Percentiles rank a stretch among this genome's conserved stretches.
Evolutionary conservation across 2,329 filamentous ascomycete species (phyloP).

Genomic region (Aspergillus uvarum): DNA sequence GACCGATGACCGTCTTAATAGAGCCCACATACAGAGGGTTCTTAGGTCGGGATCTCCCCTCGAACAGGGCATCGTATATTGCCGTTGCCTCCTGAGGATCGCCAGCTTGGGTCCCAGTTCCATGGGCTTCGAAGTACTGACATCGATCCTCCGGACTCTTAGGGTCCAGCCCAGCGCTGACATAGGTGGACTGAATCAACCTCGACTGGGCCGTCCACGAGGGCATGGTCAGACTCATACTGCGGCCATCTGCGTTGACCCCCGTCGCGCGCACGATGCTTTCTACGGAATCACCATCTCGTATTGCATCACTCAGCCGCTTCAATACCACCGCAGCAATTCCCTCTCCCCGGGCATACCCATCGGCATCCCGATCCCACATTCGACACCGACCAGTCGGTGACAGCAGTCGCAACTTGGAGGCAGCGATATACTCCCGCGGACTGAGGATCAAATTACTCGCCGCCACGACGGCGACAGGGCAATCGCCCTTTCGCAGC

Average conservation of each 20-base stretch:
- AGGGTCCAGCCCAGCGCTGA: slow-evolving; percentile 39
- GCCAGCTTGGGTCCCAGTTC: slow-evolving; percentile 42
- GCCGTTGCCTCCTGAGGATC: slow-evolving; percentile 33
- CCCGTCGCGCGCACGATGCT: slow-evolving; percentile 37
- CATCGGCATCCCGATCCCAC: slow-evolving; percentile 49
- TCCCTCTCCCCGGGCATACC: slow-evolving; percentile 56
- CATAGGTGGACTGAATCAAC: slow-evolving; percentile 43
- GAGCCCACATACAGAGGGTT: slow-evolving; percentile 12
- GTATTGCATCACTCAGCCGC: slow-evolving; percentile 48
- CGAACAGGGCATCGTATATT: slow-evolving; percentile 25
- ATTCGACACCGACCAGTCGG: slow-evolving; percentile 54
- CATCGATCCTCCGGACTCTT: slow-evolving; percentile 25
- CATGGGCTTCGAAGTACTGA: slow-evolving; percentile 50
- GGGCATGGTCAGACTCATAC: slow-evolving; percentile 38
- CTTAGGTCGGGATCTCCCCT: not conserved
- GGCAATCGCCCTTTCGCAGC: slow-evolving; percentile 30
- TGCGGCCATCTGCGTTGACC: slow-evolving; percentile 40
- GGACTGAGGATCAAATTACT: slow-evolving; percentile 31
- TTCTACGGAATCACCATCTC: slow-evolving; percentile 48
- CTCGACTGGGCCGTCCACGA: slow-evolving; percentile 38
- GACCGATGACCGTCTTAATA: slow-evolving; percentile 17
- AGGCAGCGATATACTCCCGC: slow-evolving; percentile 32
- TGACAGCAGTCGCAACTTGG: slow-evolving; percentile 48
- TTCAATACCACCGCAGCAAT: slow-evolving; percentile 54
- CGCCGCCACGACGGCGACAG: slow-evolving; percentile 25